Evolutionary conservation across 768 basidiomycete species (phyloP), one percentile per base, ranked within the genome.

Genomic region (Suillus alpinus): DNA sequence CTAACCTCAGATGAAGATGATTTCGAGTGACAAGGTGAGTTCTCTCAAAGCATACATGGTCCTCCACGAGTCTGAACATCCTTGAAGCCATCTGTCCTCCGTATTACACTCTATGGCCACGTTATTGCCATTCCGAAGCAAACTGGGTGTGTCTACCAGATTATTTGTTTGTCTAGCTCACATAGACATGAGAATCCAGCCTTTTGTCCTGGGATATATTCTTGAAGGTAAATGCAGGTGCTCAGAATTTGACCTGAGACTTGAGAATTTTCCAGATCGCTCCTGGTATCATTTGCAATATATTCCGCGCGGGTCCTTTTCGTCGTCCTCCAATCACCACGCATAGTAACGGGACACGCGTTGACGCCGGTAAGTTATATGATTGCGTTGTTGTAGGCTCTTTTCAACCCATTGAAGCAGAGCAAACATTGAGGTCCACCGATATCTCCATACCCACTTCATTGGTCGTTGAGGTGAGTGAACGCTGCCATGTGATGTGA

Each of bases 231-330:
- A 56, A 56, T 18, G 7, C 12, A 49, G 23, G 31, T 36, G 10
- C 62, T 2, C 51, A 32, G 43, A 55, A 4, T n/a, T 41, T 47
- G 73, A 71, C 37, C 62, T 77, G 13, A 37, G 29, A 32, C 10
- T 13, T 20, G 41, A 8, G 16, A 9, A 3, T 6, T 47, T 46
- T 23, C 13, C 58, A 83, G 82, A 77, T 80, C 32, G 78, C 78
- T 3, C 77, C 82, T 31, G 69, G 69, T 32, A 73, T 83, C 26
- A 64, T 87, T 23, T 72, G 76, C 2, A 73, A 70, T 6, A 77
- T 87, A 44, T 78, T 86, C 59, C 71, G 71, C 36, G 70, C 83
- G 59, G 76, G 78, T 56, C 67, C 76, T 23, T 51, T 86, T 14
- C 0, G 18, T 10, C 63, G 67, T 36, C 26, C 57, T 26, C 43